Evolutionary conservation across 257 asterid species (phyloP), one percentile per base, ranked within the genome.

Genomic region (Eustoma russellianum): DNA sequence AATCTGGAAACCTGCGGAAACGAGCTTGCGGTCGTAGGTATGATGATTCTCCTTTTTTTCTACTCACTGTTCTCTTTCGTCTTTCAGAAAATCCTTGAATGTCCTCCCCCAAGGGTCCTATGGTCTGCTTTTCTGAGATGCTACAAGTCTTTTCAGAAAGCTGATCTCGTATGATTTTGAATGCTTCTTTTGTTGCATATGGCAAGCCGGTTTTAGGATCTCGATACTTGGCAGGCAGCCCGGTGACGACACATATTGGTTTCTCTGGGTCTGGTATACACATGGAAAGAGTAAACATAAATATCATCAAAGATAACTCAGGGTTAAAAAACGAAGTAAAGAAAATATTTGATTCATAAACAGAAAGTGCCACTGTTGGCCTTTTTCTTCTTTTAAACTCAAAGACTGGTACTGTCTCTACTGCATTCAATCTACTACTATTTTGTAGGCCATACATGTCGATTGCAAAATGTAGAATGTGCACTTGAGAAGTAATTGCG

Each of bases 161-260:
- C 79, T 74, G 66, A 69, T 91, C 79, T 11, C 93, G 83, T 46
- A 87, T 84, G 66, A 74, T 62, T 75, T 80, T 82, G 76, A 91
- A 91, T 51, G 98, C 98, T 79, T 91, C 98, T 71, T 84, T 88
- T 49, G 94, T 87, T 49, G 98, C 97, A 69, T 91, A 91, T 35
- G 93, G 95, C 59, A 65, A 68, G 57, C 95, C 90, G 11, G 95
- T 84, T 74, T 75, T 81, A 6, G 98, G 95, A 66, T 91, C 97
- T 19, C 92, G 94, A 68, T 83, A 91, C 91, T 73, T 63, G 46
- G 98, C 98, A 15, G 94, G 98, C 47, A 82, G 68, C 50, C 96
- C 95, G 51, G 96, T 91, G 63, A 91, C 77, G 18, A 76, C 80
- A 77, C 98, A 91, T 46, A 80, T 58, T 47, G 85, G 74, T 77